Percentiles rank a stretch among this genome's conserved stretches.
Conservation (phyloP, 768 basidiomycete species). For the Polyporus arcularius region DNA sequence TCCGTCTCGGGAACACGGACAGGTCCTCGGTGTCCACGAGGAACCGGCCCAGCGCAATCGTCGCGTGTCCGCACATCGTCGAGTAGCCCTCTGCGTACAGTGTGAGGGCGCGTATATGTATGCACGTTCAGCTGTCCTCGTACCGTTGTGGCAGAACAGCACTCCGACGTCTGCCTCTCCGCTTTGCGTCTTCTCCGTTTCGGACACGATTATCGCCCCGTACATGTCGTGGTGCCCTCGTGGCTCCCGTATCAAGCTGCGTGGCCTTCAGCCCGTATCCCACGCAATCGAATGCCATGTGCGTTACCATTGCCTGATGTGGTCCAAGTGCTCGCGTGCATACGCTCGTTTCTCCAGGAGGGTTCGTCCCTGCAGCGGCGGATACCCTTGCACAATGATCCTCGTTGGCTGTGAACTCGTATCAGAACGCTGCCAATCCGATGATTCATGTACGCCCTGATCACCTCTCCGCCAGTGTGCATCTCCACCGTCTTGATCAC, state of each 20-base stretch:
- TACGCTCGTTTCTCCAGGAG: conserved; percentile 37
- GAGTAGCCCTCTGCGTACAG: conserved; percentile 39
- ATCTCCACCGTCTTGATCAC: conserved; percentile 38
- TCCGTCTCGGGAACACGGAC: conserved; percentile 33
- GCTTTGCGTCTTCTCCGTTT: conserved; percentile 35
- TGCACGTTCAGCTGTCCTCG: neutral
- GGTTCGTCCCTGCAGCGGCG: conserved; percentile 34
- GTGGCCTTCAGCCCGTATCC: neutral
- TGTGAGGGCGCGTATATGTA: neutral
- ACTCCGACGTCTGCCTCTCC: conserved; percentile 43
- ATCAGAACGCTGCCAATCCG: neutral
- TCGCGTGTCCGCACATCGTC: conserved; percentile 46
- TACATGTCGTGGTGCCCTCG: conserved; percentile 44
- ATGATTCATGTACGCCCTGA: neutral
- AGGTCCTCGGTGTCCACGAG: conserved; percentile 40
- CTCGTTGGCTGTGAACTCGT: conserved; percentile 36
- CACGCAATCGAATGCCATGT: fast-evolving
- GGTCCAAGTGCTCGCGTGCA: conserved; percentile 33
- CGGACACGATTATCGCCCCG: conserved; percentile 38
- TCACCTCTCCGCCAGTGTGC: conserved; percentile 41
- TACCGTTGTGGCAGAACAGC: conserved; percentile 45
- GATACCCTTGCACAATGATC: conserved; percentile 38
- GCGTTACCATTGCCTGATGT: conserved; percentile 24
- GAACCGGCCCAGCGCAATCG: conserved; percentile 42
- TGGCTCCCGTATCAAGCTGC: conserved; percentile 41